A percentile compares a stretch with the other conserved stretches of the same genome.
These are phyloP conservation scores for Petasospora rhodanensis DNA, from an alignment of 1,139 yeast species.

Conservation along the genomic window DNA sequence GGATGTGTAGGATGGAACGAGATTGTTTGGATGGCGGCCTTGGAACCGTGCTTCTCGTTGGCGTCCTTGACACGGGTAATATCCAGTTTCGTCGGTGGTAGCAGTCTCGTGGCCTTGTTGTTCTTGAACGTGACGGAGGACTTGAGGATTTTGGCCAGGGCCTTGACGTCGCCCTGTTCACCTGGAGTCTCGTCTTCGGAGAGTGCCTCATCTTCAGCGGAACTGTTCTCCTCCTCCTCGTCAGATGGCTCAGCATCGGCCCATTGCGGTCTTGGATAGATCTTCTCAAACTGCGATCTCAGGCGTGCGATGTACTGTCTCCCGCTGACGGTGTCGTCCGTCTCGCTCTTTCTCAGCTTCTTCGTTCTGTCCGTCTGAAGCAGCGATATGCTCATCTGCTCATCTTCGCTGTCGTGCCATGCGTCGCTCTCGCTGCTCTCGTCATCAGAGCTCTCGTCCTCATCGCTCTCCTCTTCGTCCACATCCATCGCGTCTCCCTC, in stretches of 20 bases:
- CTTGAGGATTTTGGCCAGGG: conserved; percentile 56
- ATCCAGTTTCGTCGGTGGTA: conserved; percentile 69
- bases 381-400: conserved; percentile 59
- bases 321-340: conserved; percentile 60
- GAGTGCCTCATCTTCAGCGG: conserved; percentile 27
- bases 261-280: conserved; percentile 90
- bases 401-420: conserved; percentile 95
- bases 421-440: conserved; percentile 46
- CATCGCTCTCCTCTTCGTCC: conserved; percentile 35
- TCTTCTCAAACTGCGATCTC: conserved; percentile 79
- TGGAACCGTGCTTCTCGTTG: conserved; percentile 61
- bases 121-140: conserved; percentile 54
- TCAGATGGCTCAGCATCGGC: conserved; percentile 41
- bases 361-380: conserved; percentile 54
- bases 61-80: conserved; percentile 84
- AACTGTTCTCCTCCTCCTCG: conserved; percentile 32
- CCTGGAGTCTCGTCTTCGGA: conserved; percentile 36
- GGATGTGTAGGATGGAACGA: conserved; percentile 87
- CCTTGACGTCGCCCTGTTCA: conserved; percentile 45
- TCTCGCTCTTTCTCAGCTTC: conserved; percentile 64
- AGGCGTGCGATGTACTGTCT: conserved; percentile 65
- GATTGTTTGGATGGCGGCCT: conserved; percentile 76
- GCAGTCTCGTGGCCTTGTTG: conserved; percentile 47
- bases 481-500: conserved; percentile 37
- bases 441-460: conserved; percentile 24